Evolutionary conservation across 2,329 filamentous ascomycete species (phyloP), one percentile per base, ranked within the genome.

Genomic region (Metarhizium sp.): DNA sequence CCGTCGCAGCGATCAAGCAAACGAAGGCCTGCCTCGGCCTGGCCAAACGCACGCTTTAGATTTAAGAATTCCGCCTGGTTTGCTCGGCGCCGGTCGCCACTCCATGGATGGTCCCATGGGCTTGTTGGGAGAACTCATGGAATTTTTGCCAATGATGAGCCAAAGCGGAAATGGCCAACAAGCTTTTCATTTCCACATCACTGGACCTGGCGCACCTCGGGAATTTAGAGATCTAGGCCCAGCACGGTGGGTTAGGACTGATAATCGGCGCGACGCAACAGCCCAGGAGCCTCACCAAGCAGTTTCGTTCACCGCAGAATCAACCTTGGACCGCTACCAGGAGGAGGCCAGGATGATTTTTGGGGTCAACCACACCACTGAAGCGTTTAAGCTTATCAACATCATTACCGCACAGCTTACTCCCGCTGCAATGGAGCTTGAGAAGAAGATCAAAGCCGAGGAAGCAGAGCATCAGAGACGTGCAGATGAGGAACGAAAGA

Each of bases 281-380:
- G 69, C 74, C 60, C 72, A 79, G 63, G 86, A 89, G 56, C 87
- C 87, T 13, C 77, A 82, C n/a, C 86, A 88, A 62, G 87, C 90
- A 13, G 85, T 92, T 30, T 76, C 84, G 2, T 97, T 97, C 68
- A 74, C 78, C 20, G 78, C 90, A 8, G 81, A 84, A 42, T 78
- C 82, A 8, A 97, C 94, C 1, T 76, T 80, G 55, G 78, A 80
- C 53, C 86, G 94, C 58, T 99, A 95, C 86, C 83, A 88, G 66
- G 90, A 96, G 66, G 95, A 97, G 69, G 86, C 91, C 8, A 85
- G 87, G 59, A 85, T 99, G 69, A 78, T 97, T 0, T 97, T 94
- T 69, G 88, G 88, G 30, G 72, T 76, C 25, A 77, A 73, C 51
- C 80, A 86, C 51, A 55, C 59, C 53, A 67, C 81, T 3, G 91